Conservation (phyloP, 176 grass and related monocot genomes). For the Poa annua region DNA sequence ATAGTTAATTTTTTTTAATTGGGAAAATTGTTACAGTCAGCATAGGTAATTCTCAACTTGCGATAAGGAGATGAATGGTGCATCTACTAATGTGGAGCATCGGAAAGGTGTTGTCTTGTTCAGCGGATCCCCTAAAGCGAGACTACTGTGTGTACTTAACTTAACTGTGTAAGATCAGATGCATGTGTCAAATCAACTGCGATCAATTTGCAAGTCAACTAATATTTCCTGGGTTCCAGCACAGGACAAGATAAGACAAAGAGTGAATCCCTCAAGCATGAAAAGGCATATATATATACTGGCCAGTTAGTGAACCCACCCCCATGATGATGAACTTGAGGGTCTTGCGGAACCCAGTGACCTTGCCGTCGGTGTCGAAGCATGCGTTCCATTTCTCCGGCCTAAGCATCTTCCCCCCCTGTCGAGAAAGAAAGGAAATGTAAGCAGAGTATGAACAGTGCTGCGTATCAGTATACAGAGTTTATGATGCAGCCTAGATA, state of each 20-base stretch:
- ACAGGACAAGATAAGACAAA: neutral
- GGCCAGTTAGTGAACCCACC: slow-evolving; percentile 48
- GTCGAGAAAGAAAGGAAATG: slow-evolving; percentile 7
- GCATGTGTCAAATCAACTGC: neutral
- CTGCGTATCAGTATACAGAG: too few relatives aligned
- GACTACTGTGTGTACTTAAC: too few relatives aligned
- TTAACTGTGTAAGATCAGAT: neutral
- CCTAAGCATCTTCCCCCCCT: slow-evolving; percentile 90
- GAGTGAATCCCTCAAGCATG: neutral
- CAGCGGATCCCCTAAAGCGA: neutral
- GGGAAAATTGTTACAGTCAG: neutral
- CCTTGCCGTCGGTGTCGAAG: slow-evolving; percentile 79
- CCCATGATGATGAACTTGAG: slow-evolving; percentile 93
- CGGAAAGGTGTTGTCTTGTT: neutral
- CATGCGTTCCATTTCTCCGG: slow-evolving; percentile 86
- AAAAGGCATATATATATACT: neutral
- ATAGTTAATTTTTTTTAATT: neutral
- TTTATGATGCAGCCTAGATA: too few relatives aligned
- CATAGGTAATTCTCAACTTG: neutral
- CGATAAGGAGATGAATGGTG: slow-evolving; percentile 7
- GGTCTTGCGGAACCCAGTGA: slow-evolving; percentile 77
- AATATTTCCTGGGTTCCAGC: neutral
- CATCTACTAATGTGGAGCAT: neutral
- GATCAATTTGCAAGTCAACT: neutral
- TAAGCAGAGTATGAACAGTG: neutral